phyloP scores from a whole-genome alignment of 441 rosid genomes.

The Pelargonium myrrhifolium region DNA sequence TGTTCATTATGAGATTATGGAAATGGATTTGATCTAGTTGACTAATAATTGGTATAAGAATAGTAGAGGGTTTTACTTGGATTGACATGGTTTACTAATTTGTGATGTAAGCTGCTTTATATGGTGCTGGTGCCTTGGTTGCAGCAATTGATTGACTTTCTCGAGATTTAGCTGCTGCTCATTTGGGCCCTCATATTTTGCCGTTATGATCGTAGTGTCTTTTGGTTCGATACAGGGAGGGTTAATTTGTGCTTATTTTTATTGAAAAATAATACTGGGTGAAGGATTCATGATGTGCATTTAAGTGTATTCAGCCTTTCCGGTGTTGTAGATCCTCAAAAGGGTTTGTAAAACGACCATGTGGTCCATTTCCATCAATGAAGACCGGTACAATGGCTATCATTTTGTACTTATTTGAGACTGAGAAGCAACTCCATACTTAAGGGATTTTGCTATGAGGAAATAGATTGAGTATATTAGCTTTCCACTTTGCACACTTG shows the following conservation, averaged over 20 bases:
- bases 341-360: not conserved
- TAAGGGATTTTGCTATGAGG: not conserved
- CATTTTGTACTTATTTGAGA: not conserved
- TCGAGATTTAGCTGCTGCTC: slow-evolving; percentile 1
- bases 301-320: not conserved
- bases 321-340: not conserved
- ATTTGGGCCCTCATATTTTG: not conserved
- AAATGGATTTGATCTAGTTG: slow-evolving; percentile 2
- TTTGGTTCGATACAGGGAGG: not conserved
- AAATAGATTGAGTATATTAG: not conserved
- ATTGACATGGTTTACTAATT: not conserved
- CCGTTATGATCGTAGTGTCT: not conserved
- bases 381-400: too few relatives aligned
- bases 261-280: not conserved
- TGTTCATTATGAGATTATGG: not conserved
- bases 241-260: not conserved
- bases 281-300: not conserved
- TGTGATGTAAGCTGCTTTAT: not conserved
- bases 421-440: too few relatives aligned
- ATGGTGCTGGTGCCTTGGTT: not conserved
- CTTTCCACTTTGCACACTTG: too few relatives aligned
- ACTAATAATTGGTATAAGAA: not conserved
- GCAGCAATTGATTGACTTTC: not conserved
- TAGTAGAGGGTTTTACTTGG: not conserved
- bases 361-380: not conserved